Percentiles rank a stretch among this genome's conserved stretches.
Evolutionary conservation across 2,329 filamentous ascomycete species (phyloP).

Genomic region (Neurospora sp.): DNA sequence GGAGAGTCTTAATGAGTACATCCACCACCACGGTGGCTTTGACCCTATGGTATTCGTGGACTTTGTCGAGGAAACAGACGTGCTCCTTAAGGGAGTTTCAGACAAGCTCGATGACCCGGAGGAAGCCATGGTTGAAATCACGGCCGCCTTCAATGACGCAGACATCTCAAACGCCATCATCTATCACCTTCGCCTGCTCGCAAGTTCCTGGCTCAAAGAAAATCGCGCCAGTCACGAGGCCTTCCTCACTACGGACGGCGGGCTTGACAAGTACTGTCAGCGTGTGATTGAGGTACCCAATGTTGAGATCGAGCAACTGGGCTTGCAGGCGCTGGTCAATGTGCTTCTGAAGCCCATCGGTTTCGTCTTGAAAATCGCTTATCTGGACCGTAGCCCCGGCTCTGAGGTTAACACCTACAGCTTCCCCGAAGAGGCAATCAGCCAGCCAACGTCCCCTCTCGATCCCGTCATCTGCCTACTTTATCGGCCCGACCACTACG

Average conservation of each 20-base stretch:
- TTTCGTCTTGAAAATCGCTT: constrained; percentile 77
- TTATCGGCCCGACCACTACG: constrained; percentile 79
- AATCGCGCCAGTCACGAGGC: constrained; percentile 58
- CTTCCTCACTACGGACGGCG: constrained; percentile 53
- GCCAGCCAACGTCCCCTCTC: constrained; percentile 30
- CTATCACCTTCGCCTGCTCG: constrained; percentile 74
- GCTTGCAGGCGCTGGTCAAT: constrained; percentile 66
- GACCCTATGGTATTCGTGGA: constrained; percentile 65
- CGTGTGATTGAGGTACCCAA: constrained; percentile 62
- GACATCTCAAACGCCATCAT: constrained; percentile 64
- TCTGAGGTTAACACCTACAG: constrained; percentile 63
- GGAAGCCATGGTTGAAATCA: constrained; percentile 42
- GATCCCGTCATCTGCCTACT: constrained; percentile 46
- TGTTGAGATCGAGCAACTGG: constrained; percentile 86
- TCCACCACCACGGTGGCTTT: constrained; percentile 64
- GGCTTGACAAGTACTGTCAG: constrained; percentile 58
- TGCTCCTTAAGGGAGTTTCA: constrained; percentile 55
- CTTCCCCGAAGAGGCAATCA: constrained; percentile 46
- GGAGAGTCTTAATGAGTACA: constrained; percentile 57
- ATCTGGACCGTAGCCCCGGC: constrained; percentile 78
- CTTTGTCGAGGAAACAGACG: constrained; percentile 66
- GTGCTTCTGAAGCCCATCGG: constrained; percentile 69
- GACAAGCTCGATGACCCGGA: constrained; percentile 49
- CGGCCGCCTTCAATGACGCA: constrained; percentile 64
- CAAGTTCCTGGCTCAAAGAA: constrained; percentile 74